phyloP scores from a whole-genome alignment of 1,139 yeast species.

The Pichia sp. region DNA sequence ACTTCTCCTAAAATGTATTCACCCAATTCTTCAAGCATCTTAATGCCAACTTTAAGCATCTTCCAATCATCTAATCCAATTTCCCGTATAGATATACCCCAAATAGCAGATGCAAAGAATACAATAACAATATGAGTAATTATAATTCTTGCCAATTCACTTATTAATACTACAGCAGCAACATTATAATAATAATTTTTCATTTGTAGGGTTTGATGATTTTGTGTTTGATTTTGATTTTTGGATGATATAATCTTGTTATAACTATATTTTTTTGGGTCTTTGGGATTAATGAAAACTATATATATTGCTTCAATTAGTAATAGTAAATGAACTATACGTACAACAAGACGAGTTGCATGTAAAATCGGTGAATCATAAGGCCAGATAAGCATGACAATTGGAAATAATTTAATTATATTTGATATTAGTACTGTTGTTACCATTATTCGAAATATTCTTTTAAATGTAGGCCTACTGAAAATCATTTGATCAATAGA shows the following conservation, averaged over 20 bases:
- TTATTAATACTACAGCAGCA: constrained; percentile 20
- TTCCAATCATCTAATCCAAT: constrained; percentile 23
- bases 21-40: constrained; percentile 19
- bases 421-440: constrained; percentile 70
- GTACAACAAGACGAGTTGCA: constrained; percentile 27
- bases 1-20: constrained; percentile 10
- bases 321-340: constrained; percentile 26
- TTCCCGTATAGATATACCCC: constrained; percentile 18
- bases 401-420: constrained; percentile 78
- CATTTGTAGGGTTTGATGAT: neutral
- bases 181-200: constrained; percentile 25
- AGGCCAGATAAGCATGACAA: constrained; percentile 95
- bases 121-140: constrained; percentile 16
- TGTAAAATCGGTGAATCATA: constrained; percentile 62
- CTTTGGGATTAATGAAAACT: constrained; percentile 13
- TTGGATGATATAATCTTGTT: neutral
- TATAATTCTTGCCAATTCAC: constrained; percentile 19
- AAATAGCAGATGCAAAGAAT: constrained; percentile 15
- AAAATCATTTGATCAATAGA: neutral
- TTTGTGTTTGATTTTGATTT: neutral
- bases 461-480: constrained; percentile 2
- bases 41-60: constrained; percentile 20
- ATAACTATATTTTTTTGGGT: neutral
- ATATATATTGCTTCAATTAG: constrained; percentile 29
- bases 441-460: constrained; percentile 37